Percentiles rank a stretch among this genome's conserved stretches.
Evolutionary conservation across 2,329 filamentous ascomycete genomes (phyloP).

Genomic region (Furcasterigmium furcatum): DNA sequence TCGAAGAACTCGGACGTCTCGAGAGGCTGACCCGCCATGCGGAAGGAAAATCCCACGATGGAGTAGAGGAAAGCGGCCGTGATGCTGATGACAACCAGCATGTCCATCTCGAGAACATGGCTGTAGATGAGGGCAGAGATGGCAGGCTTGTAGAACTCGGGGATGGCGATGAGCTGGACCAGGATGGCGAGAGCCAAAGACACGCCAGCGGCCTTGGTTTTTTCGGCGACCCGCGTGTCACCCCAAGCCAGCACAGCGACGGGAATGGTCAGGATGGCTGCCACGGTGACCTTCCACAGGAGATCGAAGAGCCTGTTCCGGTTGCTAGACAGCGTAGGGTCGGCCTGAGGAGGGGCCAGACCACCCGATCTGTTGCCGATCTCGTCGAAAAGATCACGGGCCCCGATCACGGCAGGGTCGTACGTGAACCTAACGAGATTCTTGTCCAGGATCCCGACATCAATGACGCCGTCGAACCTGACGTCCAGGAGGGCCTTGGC

Average conservation of each 20-base stretch:
- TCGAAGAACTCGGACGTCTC: constrained; percentile 31
- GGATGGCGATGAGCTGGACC: constrained; percentile 45
- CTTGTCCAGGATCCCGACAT: constrained; percentile 21
- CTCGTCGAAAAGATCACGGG: constrained; percentile 19
- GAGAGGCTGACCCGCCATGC: constrained; percentile 24
- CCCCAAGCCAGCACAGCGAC: constrained; percentile 28
- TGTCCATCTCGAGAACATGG: constrained; percentile 50
- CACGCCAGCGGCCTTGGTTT: constrained; percentile 16
- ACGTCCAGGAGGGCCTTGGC: constrained; percentile 16
- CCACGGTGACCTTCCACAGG: constrained; percentile 22
- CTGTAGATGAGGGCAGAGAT: constrained; percentile 42
- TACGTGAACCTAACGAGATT: constrained; percentile 26
- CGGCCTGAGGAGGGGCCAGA: constrained; percentile 24
- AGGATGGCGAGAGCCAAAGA: constrained; percentile 44
- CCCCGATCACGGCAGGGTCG: constrained; percentile 27
- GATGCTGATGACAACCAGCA: constrained; percentile 52
- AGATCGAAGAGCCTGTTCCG: constrained; percentile 25
- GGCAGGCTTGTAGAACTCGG: constrained; percentile 47
- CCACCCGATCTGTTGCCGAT: constrained; percentile 16
- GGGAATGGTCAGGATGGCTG: constrained; percentile 27
- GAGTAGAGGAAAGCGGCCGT: constrained; percentile 51
- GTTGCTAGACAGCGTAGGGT: constrained; percentile 25
- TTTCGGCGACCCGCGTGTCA: constrained; percentile 13
- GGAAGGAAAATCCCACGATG: constrained; percentile 31
- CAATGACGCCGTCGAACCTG: constrained; percentile 18